Evolutionary conservation across 1,284 basidiomycete species (phyloP), one percentile per base, ranked within the genome.

Genomic region (Ustilago xerochloae): DNA sequence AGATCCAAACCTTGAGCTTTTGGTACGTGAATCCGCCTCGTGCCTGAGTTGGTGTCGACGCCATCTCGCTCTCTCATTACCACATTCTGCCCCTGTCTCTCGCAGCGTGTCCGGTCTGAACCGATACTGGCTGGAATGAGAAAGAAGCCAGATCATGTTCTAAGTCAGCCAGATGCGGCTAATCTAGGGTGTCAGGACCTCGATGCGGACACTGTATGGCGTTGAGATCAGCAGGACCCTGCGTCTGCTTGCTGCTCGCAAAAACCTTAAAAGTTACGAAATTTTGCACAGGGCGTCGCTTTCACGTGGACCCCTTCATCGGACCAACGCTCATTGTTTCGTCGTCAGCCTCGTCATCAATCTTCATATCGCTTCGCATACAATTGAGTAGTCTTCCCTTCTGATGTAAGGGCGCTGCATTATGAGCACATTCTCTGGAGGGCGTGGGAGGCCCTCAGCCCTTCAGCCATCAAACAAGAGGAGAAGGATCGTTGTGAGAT

Each of bases 241-340:
- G 41, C 41, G 22, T 43, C 41, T 26, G 8, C 38, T 39, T 18
- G 38, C 38, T 4, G 38, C 38, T 20, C 20, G 38, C 26, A 43
- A 43, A 43, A 43, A 39, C 6, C 18, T 20, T 20, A 22, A 39
- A 20, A 39, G 22, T 39, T 24, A 24, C 13, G 7, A 41, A 41
- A 41, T 20, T 41, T 43, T 20, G 22, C 41, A 24, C 41, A 43
- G 5, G 26, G 26, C 22, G 8, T 12, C 41, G 41, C 41, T 49
- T 49, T 49, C 47, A 49, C 47, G 47, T 49, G 28, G n/a, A 49
- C 47, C 29, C 22, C 6, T 32, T 47, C 28, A 15, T 47, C 28
- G 28, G 24, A 16, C 29, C 26, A 16, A 6, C 16, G 24, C 5
- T n/a, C 10, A 16, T 16, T 16, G 28, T 28, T 33, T 16, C 30